Conservation (phyloP, 169 alveolate species). For the Sarcocystis neurona region DNA sequence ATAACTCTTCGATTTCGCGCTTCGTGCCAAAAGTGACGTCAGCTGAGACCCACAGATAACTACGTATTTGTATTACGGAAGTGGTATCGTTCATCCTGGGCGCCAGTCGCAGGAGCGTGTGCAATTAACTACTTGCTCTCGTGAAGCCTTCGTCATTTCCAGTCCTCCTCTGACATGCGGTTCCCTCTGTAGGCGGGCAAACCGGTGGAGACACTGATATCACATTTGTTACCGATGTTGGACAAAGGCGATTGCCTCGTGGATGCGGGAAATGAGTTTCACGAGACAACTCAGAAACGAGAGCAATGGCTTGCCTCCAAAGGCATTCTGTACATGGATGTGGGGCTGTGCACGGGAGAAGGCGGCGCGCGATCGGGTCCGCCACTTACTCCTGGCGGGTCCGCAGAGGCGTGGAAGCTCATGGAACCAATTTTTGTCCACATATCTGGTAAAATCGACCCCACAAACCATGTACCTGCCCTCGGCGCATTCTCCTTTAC, state of each 20-base stretch:
- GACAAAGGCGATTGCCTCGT: constrained; percentile 76
- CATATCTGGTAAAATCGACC: constrained; percentile 71
- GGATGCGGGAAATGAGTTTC: constrained; percentile 88
- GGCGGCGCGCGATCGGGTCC: constrained; percentile 82
- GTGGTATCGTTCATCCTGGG: too few species aligned
- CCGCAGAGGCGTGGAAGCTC: constrained; percentile 72
- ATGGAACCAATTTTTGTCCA: constrained; percentile 69
- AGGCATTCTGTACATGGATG: constrained; percentile 73
- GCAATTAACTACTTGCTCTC: too few species aligned
- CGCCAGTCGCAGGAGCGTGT: too few species aligned
- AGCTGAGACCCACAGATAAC: too few species aligned
- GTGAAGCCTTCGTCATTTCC: too few species aligned
- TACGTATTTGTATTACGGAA: too few species aligned
- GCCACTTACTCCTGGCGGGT: constrained; percentile 84
- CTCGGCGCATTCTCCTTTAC: background rate
- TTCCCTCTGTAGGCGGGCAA: constrained; percentile 67
- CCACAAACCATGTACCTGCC: background rate
- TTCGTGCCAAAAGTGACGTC: too few species aligned
- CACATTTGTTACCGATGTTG: constrained; percentile 64
- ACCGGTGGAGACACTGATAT: constrained; percentile 72
- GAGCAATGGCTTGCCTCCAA: constrained; percentile 54
- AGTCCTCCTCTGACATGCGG: background rate
- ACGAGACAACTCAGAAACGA: constrained; percentile 77
- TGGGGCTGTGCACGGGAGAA: constrained; percentile 88
- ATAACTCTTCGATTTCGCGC: too few species aligned